These are phyloP conservation scores for Eimeria falciformis DNA, from an alignment of 169 alveolate species.

Conservation along the genomic window DNA sequence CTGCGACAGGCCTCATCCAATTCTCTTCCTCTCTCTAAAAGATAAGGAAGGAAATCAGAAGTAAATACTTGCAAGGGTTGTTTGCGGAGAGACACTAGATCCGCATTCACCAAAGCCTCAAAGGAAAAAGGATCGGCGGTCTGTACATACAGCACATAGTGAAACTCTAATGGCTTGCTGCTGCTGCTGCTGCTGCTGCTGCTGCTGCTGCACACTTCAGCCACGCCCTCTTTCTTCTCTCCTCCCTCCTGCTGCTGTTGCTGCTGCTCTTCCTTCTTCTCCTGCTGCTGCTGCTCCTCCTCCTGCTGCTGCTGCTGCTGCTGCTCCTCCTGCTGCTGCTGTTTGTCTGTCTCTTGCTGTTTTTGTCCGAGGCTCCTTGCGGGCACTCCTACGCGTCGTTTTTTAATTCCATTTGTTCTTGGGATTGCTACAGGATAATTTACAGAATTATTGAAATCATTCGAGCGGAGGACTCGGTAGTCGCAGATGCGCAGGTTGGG, in stretches of 20 bases:
- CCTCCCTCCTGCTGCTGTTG: neutral
- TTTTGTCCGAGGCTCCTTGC: neutral
- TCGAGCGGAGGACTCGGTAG: neutral
- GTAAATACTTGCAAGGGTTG: constrained; percentile 52
- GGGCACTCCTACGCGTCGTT: constrained; percentile 19
- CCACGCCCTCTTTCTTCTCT: neutral
- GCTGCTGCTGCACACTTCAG: neutral
- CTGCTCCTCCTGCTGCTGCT: constrained; percentile 25
- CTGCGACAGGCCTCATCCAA: neutral
- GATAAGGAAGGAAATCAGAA: constrained; percentile 22
- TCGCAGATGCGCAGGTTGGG: constrained; percentile 44
- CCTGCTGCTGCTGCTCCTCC: constrained; percentile 27
- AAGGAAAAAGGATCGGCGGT: constrained; percentile 33
- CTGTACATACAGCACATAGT: constrained; percentile 52
- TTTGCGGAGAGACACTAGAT: neutral
- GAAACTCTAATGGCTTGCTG: constrained; percentile 31
- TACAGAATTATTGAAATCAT: neutral
- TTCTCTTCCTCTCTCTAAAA: constrained; percentile 4
- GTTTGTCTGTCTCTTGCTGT: neutral
- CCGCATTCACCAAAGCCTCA: neutral
- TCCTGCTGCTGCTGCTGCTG: constrained; percentile 30
- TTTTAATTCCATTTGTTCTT: neutral
- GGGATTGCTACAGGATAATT: neutral
- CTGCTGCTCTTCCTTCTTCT: neutral
- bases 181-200: constrained; percentile 19